These are phyloP conservation scores for Jacaranda mimosifolia DNA, from an alignment of 257 asterid genomes.

Conservation along the genomic window DNA sequence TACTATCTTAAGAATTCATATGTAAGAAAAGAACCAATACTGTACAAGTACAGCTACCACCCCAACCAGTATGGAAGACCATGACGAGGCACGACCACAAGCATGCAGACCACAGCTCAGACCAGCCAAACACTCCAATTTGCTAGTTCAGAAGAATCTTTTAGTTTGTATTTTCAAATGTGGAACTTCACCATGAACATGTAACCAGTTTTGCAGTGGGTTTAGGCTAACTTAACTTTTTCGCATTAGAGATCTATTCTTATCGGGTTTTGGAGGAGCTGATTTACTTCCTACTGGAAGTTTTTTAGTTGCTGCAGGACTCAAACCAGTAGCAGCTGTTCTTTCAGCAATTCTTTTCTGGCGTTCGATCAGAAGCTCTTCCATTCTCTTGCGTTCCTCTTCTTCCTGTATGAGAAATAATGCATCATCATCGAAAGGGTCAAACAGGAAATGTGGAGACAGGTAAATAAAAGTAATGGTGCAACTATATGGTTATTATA, in stretches of 20 bases:
- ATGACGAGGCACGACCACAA: background rate
- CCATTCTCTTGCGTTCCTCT: conserved; percentile 77
- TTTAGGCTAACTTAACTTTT: conserved; percentile 31
- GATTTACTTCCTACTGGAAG: conserved; percentile 60
- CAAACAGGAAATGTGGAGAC: background rate
- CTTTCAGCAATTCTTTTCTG: conserved; percentile 87
- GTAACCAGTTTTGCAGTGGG: conserved; percentile 25
- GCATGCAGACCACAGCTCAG: background rate
- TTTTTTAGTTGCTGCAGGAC: conserved; percentile 51
- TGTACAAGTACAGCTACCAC: conserved; percentile 45
- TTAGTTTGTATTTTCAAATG: background rate
- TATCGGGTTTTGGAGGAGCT: conserved; percentile 51
- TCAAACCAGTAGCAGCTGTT: conserved; percentile 56
- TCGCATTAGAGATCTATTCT: conserved; percentile 36
- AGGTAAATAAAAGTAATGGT: background rate
- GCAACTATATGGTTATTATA: conserved; percentile 31
- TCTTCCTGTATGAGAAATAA: conserved; percentile 59
- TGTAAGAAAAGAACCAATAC: conserved; percentile 38
- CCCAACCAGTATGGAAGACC: conserved; percentile 37
- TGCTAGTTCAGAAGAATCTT: background rate
- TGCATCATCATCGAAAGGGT: background rate
- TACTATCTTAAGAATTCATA: conserved; percentile 33
- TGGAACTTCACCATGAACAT: conserved; percentile 12
- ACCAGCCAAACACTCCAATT: background rate
- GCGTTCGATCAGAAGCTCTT: conserved; percentile 62